phyloP scores from a whole-genome alignment of 2,329 filamentous ascomycete genomes.

The Ilyonectria destructans region DNA sequence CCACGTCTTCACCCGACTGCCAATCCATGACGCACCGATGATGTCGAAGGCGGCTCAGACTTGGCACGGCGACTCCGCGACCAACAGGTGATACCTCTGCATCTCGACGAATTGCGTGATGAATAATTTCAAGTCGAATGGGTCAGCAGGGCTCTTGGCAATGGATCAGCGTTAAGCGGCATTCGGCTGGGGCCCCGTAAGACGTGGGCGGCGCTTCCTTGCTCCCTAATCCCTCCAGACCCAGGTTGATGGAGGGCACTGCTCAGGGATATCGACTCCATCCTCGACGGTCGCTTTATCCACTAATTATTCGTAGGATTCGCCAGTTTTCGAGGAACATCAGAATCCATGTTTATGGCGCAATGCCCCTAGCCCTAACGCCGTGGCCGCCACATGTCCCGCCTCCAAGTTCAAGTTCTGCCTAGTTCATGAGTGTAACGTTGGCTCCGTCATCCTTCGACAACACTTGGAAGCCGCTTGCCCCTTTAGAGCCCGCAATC shows the following conservation, averaged over 20 bases:
- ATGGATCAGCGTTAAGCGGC: background rate
- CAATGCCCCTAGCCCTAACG: conserved; percentile 18
- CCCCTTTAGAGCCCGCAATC: background rate
- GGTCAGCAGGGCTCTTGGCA: background rate
- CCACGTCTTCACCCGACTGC: background rate
- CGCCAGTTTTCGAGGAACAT: conserved; percentile 12
- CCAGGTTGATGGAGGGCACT: background rate
- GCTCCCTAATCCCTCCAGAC: background rate
- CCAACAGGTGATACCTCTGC: background rate
- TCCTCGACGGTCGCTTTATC: background rate
- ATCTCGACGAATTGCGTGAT: conserved; percentile 1
- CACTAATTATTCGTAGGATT: background rate
- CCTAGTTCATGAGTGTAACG: background rate
- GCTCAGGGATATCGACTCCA: background rate
- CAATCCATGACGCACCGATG: background rate
- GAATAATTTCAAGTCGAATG: background rate
- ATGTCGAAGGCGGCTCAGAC: background rate
- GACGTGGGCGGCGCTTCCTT: no score
- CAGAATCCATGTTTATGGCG: conserved; percentile 37
- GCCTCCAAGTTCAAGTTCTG: conserved; percentile 4
- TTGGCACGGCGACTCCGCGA: background rate
- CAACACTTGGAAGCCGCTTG: background rate
- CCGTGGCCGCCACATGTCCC: conserved; percentile 16
- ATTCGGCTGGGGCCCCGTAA: background rate
- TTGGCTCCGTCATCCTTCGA: conserved; percentile 1